A percentile compares a stretch with the other conserved stretches of the same genome.
phyloP scores from a whole-genome alignment of 768 basidiomycete species.

The Clitopilus passeckerianus region DNA sequence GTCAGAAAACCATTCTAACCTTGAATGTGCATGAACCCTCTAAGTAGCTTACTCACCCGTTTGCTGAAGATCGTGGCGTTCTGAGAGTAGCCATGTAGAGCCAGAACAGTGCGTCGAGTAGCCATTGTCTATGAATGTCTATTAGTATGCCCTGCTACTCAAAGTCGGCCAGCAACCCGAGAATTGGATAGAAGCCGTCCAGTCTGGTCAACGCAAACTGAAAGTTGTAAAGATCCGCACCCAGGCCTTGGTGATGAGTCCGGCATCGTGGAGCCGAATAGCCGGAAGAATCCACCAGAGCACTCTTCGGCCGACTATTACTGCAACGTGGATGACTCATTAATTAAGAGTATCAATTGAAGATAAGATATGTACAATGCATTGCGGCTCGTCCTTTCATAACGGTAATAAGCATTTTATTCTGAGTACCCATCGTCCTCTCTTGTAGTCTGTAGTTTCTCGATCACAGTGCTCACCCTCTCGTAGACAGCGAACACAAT shows the following conservation, averaged over 20 bases:
- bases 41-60: constrained; percentile 39
- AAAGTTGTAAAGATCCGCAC: background rate
- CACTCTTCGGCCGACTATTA: too few species aligned
- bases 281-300: background rate
- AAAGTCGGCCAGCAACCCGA: background rate
- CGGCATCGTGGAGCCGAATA: background rate
- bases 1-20: background rate
- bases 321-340: too few species aligned
- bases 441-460: constrained; percentile 51
- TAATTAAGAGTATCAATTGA: too few species aligned
- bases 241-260: too few species aligned
- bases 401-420: constrained; percentile 20
- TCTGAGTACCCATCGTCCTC: constrained; percentile 69
- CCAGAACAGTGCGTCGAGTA: constrained; percentile 26
- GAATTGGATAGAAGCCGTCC: background rate
- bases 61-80: constrained; percentile 69
- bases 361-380: background rate
- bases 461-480: constrained; percentile 71
- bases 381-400: background rate
- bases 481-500: constrained; percentile 99
- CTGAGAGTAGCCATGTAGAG: constrained; percentile 57
- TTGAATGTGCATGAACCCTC: background rate
- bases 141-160: background rate
- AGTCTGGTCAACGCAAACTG: background rate
- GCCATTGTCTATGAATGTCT: constrained; percentile 8